Percentiles rank a stretch among this genome's conserved stretches.
Evolutionary conservation across 345 rosid genomes (phyloP).

Genomic region (Acer negundo): DNA sequence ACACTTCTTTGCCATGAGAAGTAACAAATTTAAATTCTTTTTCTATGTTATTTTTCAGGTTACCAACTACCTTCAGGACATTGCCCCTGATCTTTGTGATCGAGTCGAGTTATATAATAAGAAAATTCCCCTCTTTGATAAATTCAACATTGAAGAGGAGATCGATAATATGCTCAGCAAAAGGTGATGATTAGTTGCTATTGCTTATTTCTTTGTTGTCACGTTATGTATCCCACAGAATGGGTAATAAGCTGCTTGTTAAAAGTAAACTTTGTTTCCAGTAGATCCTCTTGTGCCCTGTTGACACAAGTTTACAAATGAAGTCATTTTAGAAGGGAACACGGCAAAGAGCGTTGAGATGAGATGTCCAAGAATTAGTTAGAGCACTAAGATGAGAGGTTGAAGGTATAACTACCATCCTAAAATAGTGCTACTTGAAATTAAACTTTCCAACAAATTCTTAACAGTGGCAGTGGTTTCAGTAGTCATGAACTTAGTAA

Average conservation of each 20-base stretch:
- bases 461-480: not conserved
- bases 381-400: conserved; percentile 4
- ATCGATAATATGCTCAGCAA: conserved; percentile 83
- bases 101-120: conserved; percentile 78
- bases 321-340: conserved; percentile 8
- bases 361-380: not conserved
- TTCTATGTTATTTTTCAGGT: conserved; percentile 53
- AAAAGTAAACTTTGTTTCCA: not conserved
- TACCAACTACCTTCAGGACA: conserved; percentile 92
- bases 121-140: conserved; percentile 83
- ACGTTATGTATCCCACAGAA: conserved; percentile 1
- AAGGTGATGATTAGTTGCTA: conserved; percentile 51
- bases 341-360: not conserved
- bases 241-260: not conserved
- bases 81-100: conserved; percentile 93
- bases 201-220: conserved; percentile 9
- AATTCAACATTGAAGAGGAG: conserved; percentile 84
- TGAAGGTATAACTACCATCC: not conserved
- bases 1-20: conserved; percentile 19
- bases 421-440: not conserved
- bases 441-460: not conserved
- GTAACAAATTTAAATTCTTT: not conserved
- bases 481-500: not conserved
- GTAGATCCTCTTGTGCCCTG: not conserved
- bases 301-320: not conserved